phyloP scores from a whole-genome alignment of 192 early-diverging fungal genomes.

The Jimgerdemannia lactiflua region DNA sequence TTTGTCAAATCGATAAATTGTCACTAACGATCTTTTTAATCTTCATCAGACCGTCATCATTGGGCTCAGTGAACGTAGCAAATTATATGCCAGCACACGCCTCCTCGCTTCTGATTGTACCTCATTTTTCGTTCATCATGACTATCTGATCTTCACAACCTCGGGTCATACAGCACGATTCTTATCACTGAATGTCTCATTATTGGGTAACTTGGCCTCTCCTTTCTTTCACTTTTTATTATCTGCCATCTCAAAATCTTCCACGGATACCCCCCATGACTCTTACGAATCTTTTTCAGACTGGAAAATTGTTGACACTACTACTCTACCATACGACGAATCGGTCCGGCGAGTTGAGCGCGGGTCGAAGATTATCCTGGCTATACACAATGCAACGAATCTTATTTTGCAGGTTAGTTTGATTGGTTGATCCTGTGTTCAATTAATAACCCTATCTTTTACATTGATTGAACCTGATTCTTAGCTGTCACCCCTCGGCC shows the following conservation, averaged over 20 bases:
- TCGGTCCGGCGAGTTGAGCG: conserved; percentile 82
- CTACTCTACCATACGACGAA: conserved; percentile 57
- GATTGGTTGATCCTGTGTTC: not conserved
- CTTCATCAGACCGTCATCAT: conserved; percentile 50
- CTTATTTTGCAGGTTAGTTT: conserved; percentile 64
- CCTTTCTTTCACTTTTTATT: too few species aligned
- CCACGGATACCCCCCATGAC: too few species aligned
- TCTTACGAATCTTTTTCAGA: conserved; percentile 10
- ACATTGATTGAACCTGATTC: conserved; percentile 19
- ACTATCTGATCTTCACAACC: conserved; percentile 85
- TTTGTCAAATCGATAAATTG: too few species aligned
- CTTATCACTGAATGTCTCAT: conserved; percentile 43
- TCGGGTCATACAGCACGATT: conserved; percentile 78
- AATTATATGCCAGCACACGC: conserved; percentile 75
- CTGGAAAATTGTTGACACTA: conserved; percentile 42
- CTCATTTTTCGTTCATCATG: conserved; percentile 80
- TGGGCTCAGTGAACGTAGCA: conserved; percentile 75
- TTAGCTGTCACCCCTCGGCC: not conserved
- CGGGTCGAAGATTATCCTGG: conserved; percentile 83
- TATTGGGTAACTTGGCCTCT: conserved; percentile 21
- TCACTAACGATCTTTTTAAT: too few species aligned
- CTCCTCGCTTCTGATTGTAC: conserved; percentile 76
- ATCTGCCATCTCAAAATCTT: too few species aligned
- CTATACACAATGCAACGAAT: conserved; percentile 62
- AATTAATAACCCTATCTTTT: not conserved